Base-by-base conservation (phyloP, 2,329 filamentous ascomycete genomes). In the Epichloe sp. region DNA sequence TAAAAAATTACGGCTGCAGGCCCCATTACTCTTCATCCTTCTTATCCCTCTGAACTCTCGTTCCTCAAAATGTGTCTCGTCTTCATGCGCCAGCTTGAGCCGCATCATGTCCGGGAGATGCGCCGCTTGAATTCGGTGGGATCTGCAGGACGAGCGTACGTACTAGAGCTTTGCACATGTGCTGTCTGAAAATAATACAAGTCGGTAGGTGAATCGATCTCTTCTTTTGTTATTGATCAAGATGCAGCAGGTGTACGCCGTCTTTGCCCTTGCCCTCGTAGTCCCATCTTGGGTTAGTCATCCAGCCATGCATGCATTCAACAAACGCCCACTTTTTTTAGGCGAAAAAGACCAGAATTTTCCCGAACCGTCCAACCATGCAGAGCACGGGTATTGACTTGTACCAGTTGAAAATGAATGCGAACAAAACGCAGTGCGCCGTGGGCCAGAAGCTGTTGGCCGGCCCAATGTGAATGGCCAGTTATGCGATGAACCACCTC, bases 201-300 rank as follows among this genome's bases (percentile, higher is more conserved):
- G n/a, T 19, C 19, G n/a, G 26, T 31, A 21, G 11, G 19, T 4
- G 41, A 4, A 19, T 41, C 36, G n/a, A 38, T 41, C 15, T 15
- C 17, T 17, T 19, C n/a, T 41, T 41, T 3, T n/a, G 23, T 43
- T 17, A 12, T 11, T 43, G 11, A 21, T 43, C 12, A 12, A 43
- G 5, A 38, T 36, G 41, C 40, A 17, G 41, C 26, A 19, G n/a
- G 11, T 23, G 19, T 19, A 19, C 14, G 19, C 17, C 41, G 41
- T 31, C 31, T 31, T 31, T 31, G 31, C 41, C 8, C 21, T 26
- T 23, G 48, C 37, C 37, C 19, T 46, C 36, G 11, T 46, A 10
- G 12, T 50, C 49, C 46, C 49, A 38, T 50, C 43, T 41, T 34
- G 35, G 43, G 36, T 11, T 38, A 23, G 42, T 36, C 41, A 50